Evolutionary conservation across 1,284 basidiomycete species (phyloP), one percentile per base, ranked within the genome.

Genomic region (Entoloma clypeatum): DNA sequence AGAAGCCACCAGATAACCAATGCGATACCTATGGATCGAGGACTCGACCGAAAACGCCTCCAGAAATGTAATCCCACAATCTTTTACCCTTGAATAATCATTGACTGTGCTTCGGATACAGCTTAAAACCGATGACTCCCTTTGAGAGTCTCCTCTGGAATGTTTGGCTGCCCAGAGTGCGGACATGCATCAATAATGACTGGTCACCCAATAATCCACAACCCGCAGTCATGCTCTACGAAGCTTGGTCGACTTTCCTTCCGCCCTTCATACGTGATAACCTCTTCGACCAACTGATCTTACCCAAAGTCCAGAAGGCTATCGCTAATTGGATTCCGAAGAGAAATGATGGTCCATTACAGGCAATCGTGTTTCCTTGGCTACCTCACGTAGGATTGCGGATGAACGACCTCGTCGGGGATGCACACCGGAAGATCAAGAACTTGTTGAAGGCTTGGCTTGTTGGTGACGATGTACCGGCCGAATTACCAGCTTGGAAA

Each of bases 131-230:
- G 1, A 99, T 99, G 96, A 93, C 93, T 4, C 86, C 96, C 0
- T 99, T 90, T 62, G 95, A 99, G 60, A 88, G 86, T 43, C 69
- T 99, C 14, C 66, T 99, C 11, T 99, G 95, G 94, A 88, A 86
- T 48, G 71, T 87, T 5, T 99, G 94, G 95, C 69, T 99, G 17
- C 96, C 96, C 0, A 86, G 79, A 62, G 83, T 99, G n/a, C 82
- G 96, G 21, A 87, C 88, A 0, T 74, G 79, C 7, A 80, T 96
- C 61, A 96, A 96, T 62, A 97, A 97, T 61, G 83, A 91, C 14
- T 99, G 96, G 95, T 72, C 78, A 11, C 80, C 92, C 0, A 67
- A 76, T 28, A 67, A 81, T 25, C 82, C 93, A 2, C 68, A 78
- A 7, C 77, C 86, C 6, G 91, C 84, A 3, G 80, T 97, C 22